Conservation (phyloP, 768 basidiomycete species). For the Kwoniella europaea region DNA sequence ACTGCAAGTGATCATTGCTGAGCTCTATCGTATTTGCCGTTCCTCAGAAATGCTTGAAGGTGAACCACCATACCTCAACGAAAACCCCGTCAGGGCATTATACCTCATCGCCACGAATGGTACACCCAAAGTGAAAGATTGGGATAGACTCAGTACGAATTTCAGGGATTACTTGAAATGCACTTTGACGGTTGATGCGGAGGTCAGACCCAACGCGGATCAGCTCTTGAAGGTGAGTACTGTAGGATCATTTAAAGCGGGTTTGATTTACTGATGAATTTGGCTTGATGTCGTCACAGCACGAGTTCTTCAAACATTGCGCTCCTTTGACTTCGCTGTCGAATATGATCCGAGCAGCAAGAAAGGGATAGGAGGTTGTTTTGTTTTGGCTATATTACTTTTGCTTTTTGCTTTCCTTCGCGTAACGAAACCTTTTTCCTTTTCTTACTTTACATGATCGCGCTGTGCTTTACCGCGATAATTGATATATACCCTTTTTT, state of each 20-base stretch:
- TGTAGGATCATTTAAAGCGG: not conserved
- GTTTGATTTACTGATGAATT: no score
- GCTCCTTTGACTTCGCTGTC: constrained; percentile 43
- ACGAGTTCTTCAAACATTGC: constrained; percentile 49
- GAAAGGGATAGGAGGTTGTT: constrained; percentile 30
- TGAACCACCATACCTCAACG: constrained; percentile 93
- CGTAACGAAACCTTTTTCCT: not conserved
- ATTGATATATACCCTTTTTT: constrained; percentile 1
- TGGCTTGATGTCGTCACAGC: constrained; percentile 32
- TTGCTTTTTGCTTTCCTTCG: not conserved
- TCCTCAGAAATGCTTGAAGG: constrained; percentile 87
- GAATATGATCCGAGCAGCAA: constrained; percentile 46
- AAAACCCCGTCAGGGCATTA: constrained; percentile 90
- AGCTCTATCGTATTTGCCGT: not conserved
- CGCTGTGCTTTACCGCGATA: no score
- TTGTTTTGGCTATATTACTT: not conserved
- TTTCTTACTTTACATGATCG: not conserved
- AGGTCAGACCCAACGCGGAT: constrained; percentile 86
- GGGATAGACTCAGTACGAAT: constrained; percentile 71
- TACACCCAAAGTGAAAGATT: constrained; percentile 93
- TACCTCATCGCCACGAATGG: constrained; percentile 98
- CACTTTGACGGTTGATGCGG: constrained; percentile 90
- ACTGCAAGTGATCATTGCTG: no score
- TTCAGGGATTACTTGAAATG: constrained; percentile 90
- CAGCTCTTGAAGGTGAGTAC: constrained; percentile 72